Conservation (phyloP, 495 filamentous ascomycete genomes). For the Cercophora samala region DNA sequence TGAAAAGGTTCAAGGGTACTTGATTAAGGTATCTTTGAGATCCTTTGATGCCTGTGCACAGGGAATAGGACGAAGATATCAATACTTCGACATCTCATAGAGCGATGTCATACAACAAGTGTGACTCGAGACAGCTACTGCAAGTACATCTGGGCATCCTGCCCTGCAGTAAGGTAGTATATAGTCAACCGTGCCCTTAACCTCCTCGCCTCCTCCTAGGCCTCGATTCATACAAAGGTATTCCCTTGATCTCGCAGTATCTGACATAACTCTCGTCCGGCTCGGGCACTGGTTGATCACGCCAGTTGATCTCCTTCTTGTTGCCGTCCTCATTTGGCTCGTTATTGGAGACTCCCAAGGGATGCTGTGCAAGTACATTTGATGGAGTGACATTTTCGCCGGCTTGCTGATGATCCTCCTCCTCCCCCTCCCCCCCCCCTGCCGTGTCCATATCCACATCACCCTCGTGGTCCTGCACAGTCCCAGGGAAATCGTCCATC, state of each 20-base stretch:
- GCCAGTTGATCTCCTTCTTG: neutral
- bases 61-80: too few relatives aligned
- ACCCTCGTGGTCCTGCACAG: neutral
- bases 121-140: too few relatives aligned
- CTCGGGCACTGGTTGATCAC: neutral
- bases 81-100: too few relatives aligned
- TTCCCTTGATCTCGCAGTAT: neutral
- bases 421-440: neutral
- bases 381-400: too few relatives aligned
- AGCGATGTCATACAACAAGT: too few relatives aligned
- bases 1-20: too few relatives aligned
- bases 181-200: neutral
- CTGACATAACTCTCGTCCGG: neutral
- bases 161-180: neutral
- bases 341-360: too few relatives aligned
- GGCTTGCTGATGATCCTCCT: too few relatives aligned
- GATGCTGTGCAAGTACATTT: too few relatives aligned
- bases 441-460: neutral
- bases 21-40: too few relatives aligned
- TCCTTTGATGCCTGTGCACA: too few relatives aligned
- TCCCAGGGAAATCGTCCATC: neutral
- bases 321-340: neutral
- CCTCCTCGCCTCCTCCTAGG: neutral
- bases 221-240: neutral
- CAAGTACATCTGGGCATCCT: too few relatives aligned